Conservation (phyloP, 306 rosid species). For the Medicago lupulina region DNA sequence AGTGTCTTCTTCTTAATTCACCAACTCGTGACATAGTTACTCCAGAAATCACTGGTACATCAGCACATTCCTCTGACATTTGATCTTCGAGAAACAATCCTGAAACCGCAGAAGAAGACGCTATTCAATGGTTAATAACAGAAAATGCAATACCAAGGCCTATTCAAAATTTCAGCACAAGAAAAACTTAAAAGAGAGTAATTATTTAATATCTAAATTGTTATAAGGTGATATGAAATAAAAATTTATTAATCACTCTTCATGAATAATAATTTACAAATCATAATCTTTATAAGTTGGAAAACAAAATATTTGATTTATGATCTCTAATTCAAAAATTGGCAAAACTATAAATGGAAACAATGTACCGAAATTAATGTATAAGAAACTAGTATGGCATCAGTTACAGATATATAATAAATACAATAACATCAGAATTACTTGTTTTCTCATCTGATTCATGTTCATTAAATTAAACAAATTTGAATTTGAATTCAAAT, state of each 20-base stretch:
- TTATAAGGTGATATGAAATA: neutral
- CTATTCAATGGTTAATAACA: neutral
- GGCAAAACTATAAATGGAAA: neutral
- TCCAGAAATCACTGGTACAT: constrained; percentile 29
- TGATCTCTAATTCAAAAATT: neutral
- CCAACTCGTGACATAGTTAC: constrained; percentile 38
- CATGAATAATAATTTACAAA: neutral
- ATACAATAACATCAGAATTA: no score
- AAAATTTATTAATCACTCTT: constrained; percentile 8
- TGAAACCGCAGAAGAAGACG: neutral
- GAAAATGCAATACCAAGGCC: constrained; percentile 27
- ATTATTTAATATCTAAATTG: constrained; percentile 7
- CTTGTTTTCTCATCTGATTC: neutral
- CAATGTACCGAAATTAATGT: no score
- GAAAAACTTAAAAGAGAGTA: neutral
- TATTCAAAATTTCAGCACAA: constrained; percentile 1
- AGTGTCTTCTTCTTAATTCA: constrained; percentile 65
- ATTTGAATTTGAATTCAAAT: neutral
- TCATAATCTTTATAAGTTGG: neutral
- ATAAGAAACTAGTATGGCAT: no score
- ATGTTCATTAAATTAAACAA: neutral
- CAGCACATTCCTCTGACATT: neutral
- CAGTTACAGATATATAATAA: no score
- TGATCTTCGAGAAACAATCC: neutral
- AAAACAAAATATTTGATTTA: neutral